phyloP scores from a whole-genome alignment of 2,329 filamentous ascomycete genomes.

The Pseudocercospora macadamiae region DNA sequence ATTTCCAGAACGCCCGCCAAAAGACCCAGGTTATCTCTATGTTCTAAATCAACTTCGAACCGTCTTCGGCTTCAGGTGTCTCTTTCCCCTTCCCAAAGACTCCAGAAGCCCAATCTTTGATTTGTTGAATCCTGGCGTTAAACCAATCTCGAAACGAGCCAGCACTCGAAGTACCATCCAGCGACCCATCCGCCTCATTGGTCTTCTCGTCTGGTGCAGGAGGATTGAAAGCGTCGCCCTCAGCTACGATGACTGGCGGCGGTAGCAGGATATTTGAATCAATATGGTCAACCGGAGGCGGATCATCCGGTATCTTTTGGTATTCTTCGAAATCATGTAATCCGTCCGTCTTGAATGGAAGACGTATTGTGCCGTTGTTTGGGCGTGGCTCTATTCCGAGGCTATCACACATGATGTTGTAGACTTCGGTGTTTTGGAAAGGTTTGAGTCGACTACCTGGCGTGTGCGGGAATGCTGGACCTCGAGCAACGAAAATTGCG shows the following conservation, averaged over 20 bases:
- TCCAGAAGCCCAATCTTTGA: constrained; percentile 38
- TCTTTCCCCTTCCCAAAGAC: constrained; percentile 27
- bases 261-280: constrained; percentile 15
- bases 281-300: constrained; percentile 13
- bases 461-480: constrained; percentile 86
- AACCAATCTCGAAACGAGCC: constrained; percentile 38
- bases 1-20: no score
- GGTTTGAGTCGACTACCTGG: constrained; percentile 74
- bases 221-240: constrained; percentile 16
- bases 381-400: constrained; percentile 71
- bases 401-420: constrained; percentile 92
- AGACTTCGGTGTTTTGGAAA: constrained; percentile 94
- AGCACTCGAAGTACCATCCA: neutral
- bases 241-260: constrained; percentile 16
- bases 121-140: constrained; percentile 34
- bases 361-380: constrained; percentile 84
- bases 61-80: neutral
- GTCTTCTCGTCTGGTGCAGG: constrained; percentile 25
- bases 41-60: no score
- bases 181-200: constrained; percentile 12
- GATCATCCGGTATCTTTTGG: constrained; percentile 28
- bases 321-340: constrained; percentile 50
- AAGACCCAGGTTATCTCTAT: no score
- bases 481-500: constrained; percentile 89
- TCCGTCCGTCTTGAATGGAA: constrained; percentile 68